Conservation (phyloP, 2,329 filamentous ascomycete genomes). For the Gaeumannomyces tritici region DNA sequence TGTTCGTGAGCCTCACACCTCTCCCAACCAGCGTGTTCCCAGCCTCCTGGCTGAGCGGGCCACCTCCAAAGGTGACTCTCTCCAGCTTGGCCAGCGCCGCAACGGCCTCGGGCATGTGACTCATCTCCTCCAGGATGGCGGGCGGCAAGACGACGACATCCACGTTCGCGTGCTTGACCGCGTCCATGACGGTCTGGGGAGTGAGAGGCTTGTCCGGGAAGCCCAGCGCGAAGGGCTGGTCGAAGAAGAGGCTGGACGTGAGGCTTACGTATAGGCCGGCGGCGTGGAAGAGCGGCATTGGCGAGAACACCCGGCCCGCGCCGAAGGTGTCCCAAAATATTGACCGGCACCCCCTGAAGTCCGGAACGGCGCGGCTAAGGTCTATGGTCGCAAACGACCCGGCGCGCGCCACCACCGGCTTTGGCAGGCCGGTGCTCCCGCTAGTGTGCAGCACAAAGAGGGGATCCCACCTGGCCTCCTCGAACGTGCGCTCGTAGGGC, state of each 20-base stretch:
- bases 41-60: constrained; percentile 24
- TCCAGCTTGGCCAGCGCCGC: constrained; percentile 22
- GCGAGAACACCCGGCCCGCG: not conserved
- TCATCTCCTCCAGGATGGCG: constrained; percentile 32
- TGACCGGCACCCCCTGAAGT: not conserved
- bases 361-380: not conserved
- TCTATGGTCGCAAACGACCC: constrained; percentile 28
- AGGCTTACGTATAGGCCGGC: constrained; percentile 19
- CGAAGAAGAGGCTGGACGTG: constrained; percentile 19
- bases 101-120: constrained; percentile 19
- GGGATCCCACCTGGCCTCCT: constrained; percentile 31
- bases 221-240: constrained; percentile 16
- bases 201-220: constrained; percentile 23
- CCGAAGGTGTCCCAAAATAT: not conserved
- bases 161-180: constrained; percentile 16
- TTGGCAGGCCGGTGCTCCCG: constrained; percentile 35
- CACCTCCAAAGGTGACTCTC: constrained; percentile 26
- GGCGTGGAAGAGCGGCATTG: constrained; percentile 29
- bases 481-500: constrained; percentile 29
- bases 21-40: constrained; percentile 26
- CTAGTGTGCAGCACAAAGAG: constrained; percentile 32
- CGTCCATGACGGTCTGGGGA: constrained; percentile 21
- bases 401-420: constrained; percentile 29
- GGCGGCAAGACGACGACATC: constrained; percentile 24
- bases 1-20: constrained; percentile 24